Percentiles rank a stretch among this genome's conserved stretches.
phyloP scores from a whole-genome alignment of 345 rosid species.

The Eucalyptus regnans region DNA sequence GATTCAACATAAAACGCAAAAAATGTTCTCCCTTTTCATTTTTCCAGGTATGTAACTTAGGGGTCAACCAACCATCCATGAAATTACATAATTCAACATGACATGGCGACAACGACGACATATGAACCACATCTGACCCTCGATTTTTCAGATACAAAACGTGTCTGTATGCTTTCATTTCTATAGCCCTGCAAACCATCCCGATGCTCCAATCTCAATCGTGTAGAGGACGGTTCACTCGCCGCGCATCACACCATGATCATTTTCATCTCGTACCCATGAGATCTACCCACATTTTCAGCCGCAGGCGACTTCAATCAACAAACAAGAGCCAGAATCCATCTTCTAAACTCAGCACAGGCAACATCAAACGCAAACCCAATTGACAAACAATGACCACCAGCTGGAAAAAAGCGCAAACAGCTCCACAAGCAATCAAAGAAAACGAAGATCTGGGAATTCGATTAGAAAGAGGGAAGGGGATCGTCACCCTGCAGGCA shows the following conservation, averaged over 20 bases:
- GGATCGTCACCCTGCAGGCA: neutral
- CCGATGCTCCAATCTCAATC: neutral
- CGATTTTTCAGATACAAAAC: neutral
- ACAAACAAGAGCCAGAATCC: neutral
- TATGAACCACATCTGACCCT: neutral
- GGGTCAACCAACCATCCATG: neutral
- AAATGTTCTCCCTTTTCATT: neutral
- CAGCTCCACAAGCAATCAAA: neutral
- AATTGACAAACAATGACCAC: neutral
- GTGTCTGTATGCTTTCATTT: neutral
- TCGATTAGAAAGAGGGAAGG: neutral
- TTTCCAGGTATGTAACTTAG: neutral
- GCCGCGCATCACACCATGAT: neutral
- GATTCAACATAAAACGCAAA: neutral
- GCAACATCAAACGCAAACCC: neutral
- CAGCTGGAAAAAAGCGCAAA: neutral
- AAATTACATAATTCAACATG: neutral
- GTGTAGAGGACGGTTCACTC: neutral
- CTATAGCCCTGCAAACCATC: neutral
- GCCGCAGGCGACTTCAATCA: neutral
- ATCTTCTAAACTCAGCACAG: neutral
- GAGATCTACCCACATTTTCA: neutral
- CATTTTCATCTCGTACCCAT: neutral
- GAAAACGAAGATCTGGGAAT: neutral
- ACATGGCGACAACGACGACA: fast-evolving